Evolutionary conservation across 2,329 filamentous ascomycete genomes (phyloP).

Genomic region (Stylonectria norvegica): DNA sequence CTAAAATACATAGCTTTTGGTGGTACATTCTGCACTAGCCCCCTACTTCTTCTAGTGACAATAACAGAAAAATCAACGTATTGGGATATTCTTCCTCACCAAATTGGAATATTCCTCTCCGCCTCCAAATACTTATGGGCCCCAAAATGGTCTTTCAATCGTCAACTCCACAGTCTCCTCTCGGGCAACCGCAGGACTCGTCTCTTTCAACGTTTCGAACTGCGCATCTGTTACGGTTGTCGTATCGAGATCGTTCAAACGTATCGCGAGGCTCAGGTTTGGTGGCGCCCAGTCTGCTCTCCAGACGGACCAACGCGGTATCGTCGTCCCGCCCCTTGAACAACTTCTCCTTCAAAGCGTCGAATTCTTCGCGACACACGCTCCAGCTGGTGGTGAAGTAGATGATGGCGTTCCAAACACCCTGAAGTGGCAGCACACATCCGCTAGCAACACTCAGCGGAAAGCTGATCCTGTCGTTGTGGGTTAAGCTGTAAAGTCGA

Average conservation of each 20-base stretch:
- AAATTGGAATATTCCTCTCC: too few relatives aligned
- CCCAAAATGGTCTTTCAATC: too few relatives aligned
- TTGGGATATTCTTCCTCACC: too few relatives aligned
- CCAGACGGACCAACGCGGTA: conserved; percentile 21
- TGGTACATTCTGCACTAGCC: too few relatives aligned
- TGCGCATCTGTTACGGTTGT: background rate
- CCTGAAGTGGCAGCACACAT: conserved; percentile 71
- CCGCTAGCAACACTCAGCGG: conserved; percentile 65
- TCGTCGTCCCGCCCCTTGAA: conserved; percentile 5
- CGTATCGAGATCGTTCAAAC: conserved; percentile 15
- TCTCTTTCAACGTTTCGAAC: conserved; percentile 3
- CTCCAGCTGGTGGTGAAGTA: conserved; percentile 65
- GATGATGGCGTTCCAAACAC: conserved; percentile 76
- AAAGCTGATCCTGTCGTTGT: conserved; percentile 51
- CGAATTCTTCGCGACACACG: conserved; percentile 27
- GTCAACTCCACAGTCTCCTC: too few relatives aligned
- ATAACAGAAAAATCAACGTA: too few relatives aligned
- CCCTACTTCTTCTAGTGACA: too few relatives aligned
- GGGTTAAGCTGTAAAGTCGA: conserved; percentile 63
- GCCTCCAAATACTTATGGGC: too few relatives aligned
- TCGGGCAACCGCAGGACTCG: conserved; percentile 6
- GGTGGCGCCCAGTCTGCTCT: conserved; percentile 24
- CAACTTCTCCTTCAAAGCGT: conserved; percentile 12
- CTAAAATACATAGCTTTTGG: too few relatives aligned
- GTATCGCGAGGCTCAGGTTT: conserved; percentile 20